Evolutionary conservation across 805 yeast species (phyloP).

Genomic region (Maudiozyma turicensis): DNA sequence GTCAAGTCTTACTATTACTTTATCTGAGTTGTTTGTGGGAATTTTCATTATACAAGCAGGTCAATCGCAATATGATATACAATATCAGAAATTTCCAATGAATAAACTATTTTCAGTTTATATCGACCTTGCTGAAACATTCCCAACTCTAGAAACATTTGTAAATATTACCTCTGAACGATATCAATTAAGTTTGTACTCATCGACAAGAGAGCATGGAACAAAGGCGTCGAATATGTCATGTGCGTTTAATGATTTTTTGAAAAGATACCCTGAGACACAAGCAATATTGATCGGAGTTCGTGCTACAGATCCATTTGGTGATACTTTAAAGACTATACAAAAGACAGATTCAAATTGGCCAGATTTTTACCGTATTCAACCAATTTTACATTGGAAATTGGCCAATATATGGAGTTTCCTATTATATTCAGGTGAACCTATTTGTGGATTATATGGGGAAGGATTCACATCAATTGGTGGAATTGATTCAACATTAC

Average conservation of each 20-base stretch:
- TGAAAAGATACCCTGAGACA: conserved; percentile 42
- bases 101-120: conserved; percentile 44
- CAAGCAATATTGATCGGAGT: conserved; percentile 81
- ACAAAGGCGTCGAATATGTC: conserved; percentile 36
- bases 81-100: conserved; percentile 19
- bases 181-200: conserved; percentile 45
- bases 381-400: conserved; percentile 85
- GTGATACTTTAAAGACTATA: conserved; percentile 44
- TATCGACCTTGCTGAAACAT: conserved; percentile 65
- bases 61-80: conserved; percentile 18
- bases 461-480: conserved; percentile 86
- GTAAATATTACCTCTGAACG: conserved; percentile 42
- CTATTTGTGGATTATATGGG: conserved; percentile 72
- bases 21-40: conserved; percentile 48
- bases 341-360: conserved; percentile 82
- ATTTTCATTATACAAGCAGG: conserved; percentile 11
- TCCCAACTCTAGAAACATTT: conserved; percentile 60
- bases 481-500: conserved; percentile 57
- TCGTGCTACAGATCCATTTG: conserved; percentile 80
- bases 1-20: conserved; percentile 75
- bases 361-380: conserved; percentile 79
- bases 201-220: conserved; percentile 21
- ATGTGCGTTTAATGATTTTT: conserved; percentile 57
- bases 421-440: conserved; percentile 44
- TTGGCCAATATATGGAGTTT: conserved; percentile 82